phyloP scores from a whole-genome alignment of 129 eudicot species.

The Glebionis coronaria region DNA sequence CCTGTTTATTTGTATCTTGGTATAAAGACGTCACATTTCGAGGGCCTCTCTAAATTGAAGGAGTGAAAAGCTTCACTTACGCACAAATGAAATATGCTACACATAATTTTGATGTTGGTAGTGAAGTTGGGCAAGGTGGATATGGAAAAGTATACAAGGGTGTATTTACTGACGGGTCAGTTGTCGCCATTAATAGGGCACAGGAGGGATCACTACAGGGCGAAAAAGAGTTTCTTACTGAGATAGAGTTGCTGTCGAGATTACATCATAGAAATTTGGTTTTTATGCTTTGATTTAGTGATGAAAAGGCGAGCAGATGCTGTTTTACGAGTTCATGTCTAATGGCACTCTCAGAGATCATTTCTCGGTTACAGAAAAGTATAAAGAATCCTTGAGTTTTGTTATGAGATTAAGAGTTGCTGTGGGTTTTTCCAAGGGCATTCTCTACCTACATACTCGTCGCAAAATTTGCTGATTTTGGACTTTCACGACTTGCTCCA shows the following conservation, averaged over 20 bases:
- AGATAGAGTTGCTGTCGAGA: slow-evolving; percentile 74
- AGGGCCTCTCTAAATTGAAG: slow-evolving; percentile 63
- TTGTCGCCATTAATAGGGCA: slow-evolving; percentile 84
- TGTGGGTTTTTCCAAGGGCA: slow-evolving; percentile 73
- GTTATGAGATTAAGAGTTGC: slow-evolving; percentile 64
- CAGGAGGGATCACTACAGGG: slow-evolving; percentile 84
- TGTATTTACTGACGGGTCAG: slow-evolving; percentile 51
- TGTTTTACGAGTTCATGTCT: slow-evolving; percentile 89
- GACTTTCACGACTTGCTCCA: slow-evolving; percentile 87
- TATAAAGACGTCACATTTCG: too few species aligned
- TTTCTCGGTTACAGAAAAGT: too few species aligned
- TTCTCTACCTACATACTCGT: slow-evolving; percentile 68
- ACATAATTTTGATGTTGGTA: slow-evolving; percentile 41
- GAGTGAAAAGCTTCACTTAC: slow-evolving; percentile 65
- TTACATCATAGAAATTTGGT: slow-evolving; percentile 78
- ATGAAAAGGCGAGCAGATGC: slow-evolving; percentile 87
- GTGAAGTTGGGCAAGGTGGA: slow-evolving; percentile 78
- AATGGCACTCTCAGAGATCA: slow-evolving; percentile 90
- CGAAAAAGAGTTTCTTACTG: slow-evolving; percentile 74
- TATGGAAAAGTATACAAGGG: slow-evolving; percentile 85
- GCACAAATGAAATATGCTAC: slow-evolving; percentile 66
- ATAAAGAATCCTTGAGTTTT: slow-evolving; percentile 58
- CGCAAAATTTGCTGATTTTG: slow-evolving; percentile 94
- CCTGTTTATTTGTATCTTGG: too few species aligned
- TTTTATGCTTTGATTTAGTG: slow-evolving; percentile 71